phyloP scores from a whole-genome alignment of 345 rosid genomes.

The Camelina neglecta region DNA sequence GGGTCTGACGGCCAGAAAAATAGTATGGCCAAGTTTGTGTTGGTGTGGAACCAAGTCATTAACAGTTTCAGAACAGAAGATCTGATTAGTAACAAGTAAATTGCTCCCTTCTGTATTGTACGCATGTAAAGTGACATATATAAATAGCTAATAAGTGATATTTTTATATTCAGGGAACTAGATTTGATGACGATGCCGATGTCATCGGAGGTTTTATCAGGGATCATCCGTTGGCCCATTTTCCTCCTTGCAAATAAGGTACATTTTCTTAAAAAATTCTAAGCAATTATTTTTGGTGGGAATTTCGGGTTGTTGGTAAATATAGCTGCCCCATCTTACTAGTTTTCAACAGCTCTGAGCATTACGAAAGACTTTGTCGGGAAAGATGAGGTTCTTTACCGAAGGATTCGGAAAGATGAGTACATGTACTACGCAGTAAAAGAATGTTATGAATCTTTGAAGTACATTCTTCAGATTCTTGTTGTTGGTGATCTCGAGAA shows the following conservation, averaged over 20 bases:
- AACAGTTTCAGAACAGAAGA: conserved; percentile 77
- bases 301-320: conserved; percentile 41
- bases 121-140: conserved; percentile 2
- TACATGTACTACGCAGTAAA: conserved; percentile 83
- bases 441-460: conserved; percentile 88
- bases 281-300: conserved; percentile 17
- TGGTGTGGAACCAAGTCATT: conserved; percentile 93
- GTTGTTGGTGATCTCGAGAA: conserved; percentile 80
- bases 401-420: conserved; percentile 78
- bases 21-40: conserved; percentile 76
- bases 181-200: conserved; percentile 85
- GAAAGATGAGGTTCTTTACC: conserved; percentile 65
- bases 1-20: conserved; percentile 52
- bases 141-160: conserved; percentile 14
- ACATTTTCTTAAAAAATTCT: conserved; percentile 14
- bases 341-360: conserved; percentile 87
- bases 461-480: conserved; percentile 83
- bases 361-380: conserved; percentile 79
- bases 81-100: conserved; percentile 87
- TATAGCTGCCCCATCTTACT: conserved; percentile 45
- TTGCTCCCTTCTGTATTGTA: conserved; percentile 22
- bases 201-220: conserved; percentile 66
- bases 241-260: conserved; percentile 96
- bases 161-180: conserved; percentile 66
- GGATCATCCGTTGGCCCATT: conserved; percentile 86